Percentiles rank a stretch among this genome's conserved stretches.
Evolutionary conservation across 192 early-diverging fungal species (phyloP).

Genomic region (Coemansia nantahalensis): DNA sequence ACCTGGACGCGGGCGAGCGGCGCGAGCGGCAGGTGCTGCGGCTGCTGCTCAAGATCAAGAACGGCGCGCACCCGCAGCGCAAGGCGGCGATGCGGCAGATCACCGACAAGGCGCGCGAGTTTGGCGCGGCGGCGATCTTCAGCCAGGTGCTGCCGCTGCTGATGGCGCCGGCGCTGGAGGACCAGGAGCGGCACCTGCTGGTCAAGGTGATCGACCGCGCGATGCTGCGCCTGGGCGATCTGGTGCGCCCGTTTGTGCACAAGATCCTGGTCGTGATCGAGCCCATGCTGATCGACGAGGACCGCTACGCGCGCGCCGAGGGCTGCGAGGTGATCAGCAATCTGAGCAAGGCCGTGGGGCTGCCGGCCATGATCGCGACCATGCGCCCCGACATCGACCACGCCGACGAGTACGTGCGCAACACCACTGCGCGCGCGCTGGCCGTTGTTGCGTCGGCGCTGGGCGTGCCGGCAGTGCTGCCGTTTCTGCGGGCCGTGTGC

Average conservation of each 20-base stretch:
- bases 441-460: conserved; percentile 95
- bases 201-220: conserved; percentile 98
- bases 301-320: conserved; percentile 96
- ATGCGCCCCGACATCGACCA: conserved; percentile 99
- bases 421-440: conserved; percentile 96
- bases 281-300: conserved; percentile 94
- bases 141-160: conserved; percentile 94
- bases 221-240: conserved; percentile 92
- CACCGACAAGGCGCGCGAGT: conserved; percentile 91
- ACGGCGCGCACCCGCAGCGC: conserved; percentile 92
- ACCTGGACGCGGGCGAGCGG: conserved; percentile 80
- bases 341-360: conserved; percentile 93
- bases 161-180: conserved; percentile 96
- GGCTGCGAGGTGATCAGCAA: conserved; percentile 98
- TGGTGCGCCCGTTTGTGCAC: conserved; percentile 95
- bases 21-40: conserved; percentile 97
- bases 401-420: conserved; percentile 95
- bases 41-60: conserved; percentile 95
- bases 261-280: conserved; percentile 99
- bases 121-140: conserved; percentile 92
- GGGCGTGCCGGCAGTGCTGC: conserved; percentile 89
- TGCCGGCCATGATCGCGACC: conserved; percentile 97
- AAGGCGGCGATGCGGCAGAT: conserved; percentile 93
- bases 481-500: conserved; percentile 96
- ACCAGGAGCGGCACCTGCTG: conserved; percentile 97